Percentiles rank a stretch among this genome's conserved stretches.
These are phyloP conservation scores for Pseudozyma thailandica DNA, from an alignment of 1,284 basidiomycete genomes.

Conservation along the genomic window DNA sequence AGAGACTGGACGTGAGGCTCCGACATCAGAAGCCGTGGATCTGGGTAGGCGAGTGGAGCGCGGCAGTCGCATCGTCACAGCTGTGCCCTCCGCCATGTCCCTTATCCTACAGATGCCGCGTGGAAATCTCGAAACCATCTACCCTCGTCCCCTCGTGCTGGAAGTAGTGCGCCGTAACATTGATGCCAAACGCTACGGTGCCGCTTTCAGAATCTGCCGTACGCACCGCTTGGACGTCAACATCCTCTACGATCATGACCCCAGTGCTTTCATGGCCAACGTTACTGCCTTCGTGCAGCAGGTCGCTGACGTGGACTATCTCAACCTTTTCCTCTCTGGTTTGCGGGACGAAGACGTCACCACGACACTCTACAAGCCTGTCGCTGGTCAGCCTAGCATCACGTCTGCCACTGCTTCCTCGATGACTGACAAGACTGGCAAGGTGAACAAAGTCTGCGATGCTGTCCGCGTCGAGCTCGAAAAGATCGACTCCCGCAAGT, in stretches of 20 bases:
- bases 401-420: background rate
- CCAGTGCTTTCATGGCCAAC: conserved; percentile 75
- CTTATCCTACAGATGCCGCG: conserved; percentile 92
- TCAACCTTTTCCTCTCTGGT: conserved; percentile 90
- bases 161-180: conserved; percentile 69
- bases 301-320: conserved; percentile 86
- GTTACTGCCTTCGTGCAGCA: conserved; percentile 78
- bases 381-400: conserved; percentile 23
- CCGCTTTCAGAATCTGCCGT: conserved; percentile 88
- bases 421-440: conserved; percentile 69
- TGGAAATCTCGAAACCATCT: conserved; percentile 95
- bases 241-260: conserved; percentile 82
- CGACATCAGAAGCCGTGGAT: conserved; percentile 30
- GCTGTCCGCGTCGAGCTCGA: conserved; percentile 80
- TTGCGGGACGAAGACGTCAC: conserved; percentile 71
- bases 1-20: conserved; percentile 6
- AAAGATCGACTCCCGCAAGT: conserved; percentile 77
- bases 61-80: conserved; percentile 62
- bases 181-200: conserved; percentile 73
- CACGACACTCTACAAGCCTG: conserved; percentile 65
- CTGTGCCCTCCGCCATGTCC: conserved; percentile 74
- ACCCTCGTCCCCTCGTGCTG: conserved; percentile 89
- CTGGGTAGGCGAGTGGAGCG: conserved; percentile 64
- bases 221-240: conserved; percentile 94
- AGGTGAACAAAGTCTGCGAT: conserved; percentile 81